A percentile compares a stretch with the other conserved stretches of the same genome.
Evolutionary conservation across 1,139 yeast genomes (phyloP).

Genomic region (Pichia sp.): DNA sequence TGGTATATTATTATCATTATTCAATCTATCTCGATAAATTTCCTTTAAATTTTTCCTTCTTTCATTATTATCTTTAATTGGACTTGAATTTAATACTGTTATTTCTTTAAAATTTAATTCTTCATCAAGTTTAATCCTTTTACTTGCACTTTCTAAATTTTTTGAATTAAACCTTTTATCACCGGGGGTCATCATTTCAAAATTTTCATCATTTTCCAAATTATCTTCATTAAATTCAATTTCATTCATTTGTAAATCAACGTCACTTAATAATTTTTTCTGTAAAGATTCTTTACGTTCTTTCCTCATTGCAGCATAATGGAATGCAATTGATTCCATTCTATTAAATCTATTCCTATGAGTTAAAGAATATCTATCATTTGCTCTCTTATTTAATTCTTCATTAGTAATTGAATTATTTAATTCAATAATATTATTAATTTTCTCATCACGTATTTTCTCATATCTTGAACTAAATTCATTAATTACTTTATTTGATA

Average conservation of each 20-base stretch:
- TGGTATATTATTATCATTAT: conserved; percentile 10
- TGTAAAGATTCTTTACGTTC: conserved; percentile 10
- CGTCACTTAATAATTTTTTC: neutral
- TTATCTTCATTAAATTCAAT: neutral
- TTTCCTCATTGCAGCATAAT: conserved; percentile 27
- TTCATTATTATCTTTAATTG: conserved; percentile 22
- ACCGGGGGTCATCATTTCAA: conserved; percentile 17
- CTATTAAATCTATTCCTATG: conserved; percentile 26
- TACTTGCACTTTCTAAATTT: conserved; percentile 25
- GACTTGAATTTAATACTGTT: conserved; percentile 25
- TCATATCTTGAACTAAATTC: conserved; percentile 28
- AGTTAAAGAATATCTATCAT: conserved; percentile 21
- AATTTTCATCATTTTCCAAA: neutral
- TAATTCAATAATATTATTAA: conserved; percentile 19
- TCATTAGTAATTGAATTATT: conserved; percentile 21
- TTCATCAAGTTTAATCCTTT: conserved; percentile 21
- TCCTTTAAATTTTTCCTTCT: conserved; percentile 19
- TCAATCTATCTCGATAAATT: conserved; percentile 11
- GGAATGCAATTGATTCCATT: conserved; percentile 30
- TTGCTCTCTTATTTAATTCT: conserved; percentile 21
- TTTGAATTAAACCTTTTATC: conserved; percentile 20
- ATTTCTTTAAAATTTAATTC: conserved; percentile 23
- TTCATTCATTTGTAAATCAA: neutral
- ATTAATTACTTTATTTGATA: conserved; percentile 27
- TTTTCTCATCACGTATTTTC: conserved; percentile 24